These are phyloP conservation scores for Aquilaria sinensis DNA, from an alignment of 345 rosid genomes.

Conservation along the genomic window DNA sequence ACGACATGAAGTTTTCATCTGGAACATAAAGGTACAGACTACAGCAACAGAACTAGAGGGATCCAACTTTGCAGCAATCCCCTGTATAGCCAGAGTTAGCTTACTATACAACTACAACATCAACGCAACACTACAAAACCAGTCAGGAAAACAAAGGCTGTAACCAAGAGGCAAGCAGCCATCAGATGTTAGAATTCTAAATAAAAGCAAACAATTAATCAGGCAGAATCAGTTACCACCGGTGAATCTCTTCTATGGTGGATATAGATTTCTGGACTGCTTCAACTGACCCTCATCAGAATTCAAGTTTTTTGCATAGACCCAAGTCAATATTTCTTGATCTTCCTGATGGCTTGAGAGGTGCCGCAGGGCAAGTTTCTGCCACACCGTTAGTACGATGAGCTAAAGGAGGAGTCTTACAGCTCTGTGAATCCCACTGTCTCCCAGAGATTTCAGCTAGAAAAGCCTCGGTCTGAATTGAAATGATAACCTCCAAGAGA, in stretches of 20 bases:
- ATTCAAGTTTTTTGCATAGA: constrained; percentile 52
- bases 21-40: too few relatives aligned
- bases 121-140: background rate
- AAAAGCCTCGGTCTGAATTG: constrained; percentile 30
- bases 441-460: constrained; percentile 20
- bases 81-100: too few relatives aligned
- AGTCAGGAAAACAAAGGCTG: constrained; percentile 10
- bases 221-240: constrained; percentile 13
- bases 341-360: constrained; percentile 32
- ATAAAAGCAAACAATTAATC: constrained; percentile 2
- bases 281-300: constrained; percentile 18
- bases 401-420: constrained; percentile 36
- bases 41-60: too few relatives aligned
- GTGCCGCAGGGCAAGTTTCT: constrained; percentile 59
- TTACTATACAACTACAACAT: background rate
- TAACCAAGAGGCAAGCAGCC: constrained; percentile 1
- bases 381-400: constrained; percentile 31
- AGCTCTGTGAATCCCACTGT: constrained; percentile 25
- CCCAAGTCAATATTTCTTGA: constrained; percentile 39
- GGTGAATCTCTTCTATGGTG: constrained; percentile 6
- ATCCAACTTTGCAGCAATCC: too few relatives aligned
- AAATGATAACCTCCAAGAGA: constrained; percentile 45
- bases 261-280: background rate
- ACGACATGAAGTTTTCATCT: too few relatives aligned
- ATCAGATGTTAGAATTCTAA: constrained; percentile 8